These are phyloP conservation scores for Dendrobium nobile DNA, from an alignment of 106 monocot genomes.

Conservation along the genomic window DNA sequence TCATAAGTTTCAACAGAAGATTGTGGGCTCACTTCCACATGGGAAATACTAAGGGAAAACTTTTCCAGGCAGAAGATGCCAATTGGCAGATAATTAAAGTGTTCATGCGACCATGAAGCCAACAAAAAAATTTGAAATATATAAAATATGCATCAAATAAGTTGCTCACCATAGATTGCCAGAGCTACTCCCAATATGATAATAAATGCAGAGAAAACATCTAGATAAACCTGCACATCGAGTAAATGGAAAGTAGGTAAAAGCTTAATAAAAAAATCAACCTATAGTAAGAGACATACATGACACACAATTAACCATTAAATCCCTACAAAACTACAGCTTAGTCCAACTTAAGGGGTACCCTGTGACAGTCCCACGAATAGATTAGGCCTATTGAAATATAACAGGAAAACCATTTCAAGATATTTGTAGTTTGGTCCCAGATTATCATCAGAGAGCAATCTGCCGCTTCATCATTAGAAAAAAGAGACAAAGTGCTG, in stretches of 20 bases:
- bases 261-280: background rate
- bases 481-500: background rate
- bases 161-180: slow-evolving; percentile 8
- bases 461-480: background rate
- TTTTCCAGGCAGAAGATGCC: background rate
- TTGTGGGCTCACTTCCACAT: background rate
- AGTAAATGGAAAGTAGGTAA: background rate
- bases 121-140: background rate
- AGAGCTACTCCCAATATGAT: slow-evolving; percentile 7
- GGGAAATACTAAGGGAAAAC: background rate
- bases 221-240: slow-evolving; percentile 6
- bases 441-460: background rate
- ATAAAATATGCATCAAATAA: background rate
- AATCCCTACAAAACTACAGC: background rate
- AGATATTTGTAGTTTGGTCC: background rate
- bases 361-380: no score
- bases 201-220: slow-evolving; percentile 10
- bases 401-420: background rate
- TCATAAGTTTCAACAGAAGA: background rate
- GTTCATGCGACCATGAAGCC: background rate
- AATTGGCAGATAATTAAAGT: background rate
- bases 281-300: background rate
- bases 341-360: no score
- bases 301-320: background rate
- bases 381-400: background rate